Evolutionary conservation across 192 early-diverging fungal genomes (phyloP).

Genomic region (Mortierella antarctica): DNA sequence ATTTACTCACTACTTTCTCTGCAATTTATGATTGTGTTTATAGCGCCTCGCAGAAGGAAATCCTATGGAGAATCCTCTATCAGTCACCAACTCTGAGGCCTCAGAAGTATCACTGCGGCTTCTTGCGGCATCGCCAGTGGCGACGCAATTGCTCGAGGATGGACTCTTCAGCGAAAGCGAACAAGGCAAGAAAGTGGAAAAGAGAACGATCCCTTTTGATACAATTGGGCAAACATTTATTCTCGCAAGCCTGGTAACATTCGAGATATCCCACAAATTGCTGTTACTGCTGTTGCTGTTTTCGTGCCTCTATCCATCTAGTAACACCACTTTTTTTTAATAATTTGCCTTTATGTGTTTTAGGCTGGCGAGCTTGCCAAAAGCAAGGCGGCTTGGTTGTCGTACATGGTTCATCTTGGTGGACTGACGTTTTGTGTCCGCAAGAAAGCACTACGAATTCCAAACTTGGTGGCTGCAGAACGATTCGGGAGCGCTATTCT

Average conservation of each 20-base stretch:
- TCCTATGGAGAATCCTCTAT: conserved; percentile 29
- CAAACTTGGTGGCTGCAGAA: conserved; percentile 38
- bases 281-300: conserved; percentile 13
- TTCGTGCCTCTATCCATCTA: conserved; percentile 16
- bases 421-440: conserved; percentile 33
- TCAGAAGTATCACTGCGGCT: conserved; percentile 23
- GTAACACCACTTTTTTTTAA: conserved; percentile 5
- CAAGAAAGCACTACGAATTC: conserved; percentile 38
- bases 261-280: conserved; percentile 8
- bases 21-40: conserved; percentile 15
- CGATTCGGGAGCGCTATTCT: conserved; percentile 35
- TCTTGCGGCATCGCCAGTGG: conserved; percentile 36
- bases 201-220: conserved; percentile 23
- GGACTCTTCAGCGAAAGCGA: conserved; percentile 22
- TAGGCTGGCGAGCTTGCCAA: conserved; percentile 17
- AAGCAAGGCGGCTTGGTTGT: conserved; percentile 39
- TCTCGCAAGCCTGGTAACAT: conserved; percentile 27
- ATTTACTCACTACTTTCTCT: conserved; percentile 6
- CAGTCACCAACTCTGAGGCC: conserved; percentile 37
- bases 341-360: conserved; percentile 13
- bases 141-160: conserved; percentile 25
- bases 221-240: conserved; percentile 18
- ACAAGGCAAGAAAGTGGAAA: conserved; percentile 21
- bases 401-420: conserved; percentile 37
- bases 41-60: conserved; percentile 19